Evolutionary conservation across 2,329 filamentous ascomycete species (phyloP).

Genomic region (Penicillium brevicompactum): DNA sequence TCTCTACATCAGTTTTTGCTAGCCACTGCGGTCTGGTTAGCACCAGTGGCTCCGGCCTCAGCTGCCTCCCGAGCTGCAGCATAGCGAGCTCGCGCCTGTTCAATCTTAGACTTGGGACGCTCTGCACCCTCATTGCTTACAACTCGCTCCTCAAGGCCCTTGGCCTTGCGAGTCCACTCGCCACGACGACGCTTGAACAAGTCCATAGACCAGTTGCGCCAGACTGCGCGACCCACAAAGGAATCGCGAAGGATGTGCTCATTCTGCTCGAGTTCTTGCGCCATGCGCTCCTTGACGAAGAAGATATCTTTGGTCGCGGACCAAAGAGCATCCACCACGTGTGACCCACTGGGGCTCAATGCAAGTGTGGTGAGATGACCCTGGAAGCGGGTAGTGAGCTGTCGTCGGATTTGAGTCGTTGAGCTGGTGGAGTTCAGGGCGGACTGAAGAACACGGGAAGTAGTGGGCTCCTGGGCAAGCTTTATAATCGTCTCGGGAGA

Average conservation of each 20-base stretch:
- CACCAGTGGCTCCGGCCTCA: slow-evolving; percentile 12
- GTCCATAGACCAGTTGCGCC: slow-evolving; percentile 76
- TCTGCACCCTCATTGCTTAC: slow-evolving; percentile 23
- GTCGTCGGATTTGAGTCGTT: slow-evolving; percentile 59
- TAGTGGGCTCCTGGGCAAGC: slow-evolving; percentile 65
- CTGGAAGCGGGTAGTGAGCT: slow-evolving; percentile 65
- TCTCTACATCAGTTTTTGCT: neutral
- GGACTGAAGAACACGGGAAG: slow-evolving; percentile 66
- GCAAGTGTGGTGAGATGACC: slow-evolving; percentile 63
- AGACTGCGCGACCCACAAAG: slow-evolving; percentile 66
- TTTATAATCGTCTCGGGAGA: slow-evolving; percentile 58
- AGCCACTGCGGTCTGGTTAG: slow-evolving; percentile 6
- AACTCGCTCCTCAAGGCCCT: slow-evolving; percentile 47
- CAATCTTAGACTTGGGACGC: slow-evolving; percentile 54
- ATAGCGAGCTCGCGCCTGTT: slow-evolving; percentile 60
- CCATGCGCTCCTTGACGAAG: slow-evolving; percentile 69
- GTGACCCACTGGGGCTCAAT: slow-evolving; percentile 64
- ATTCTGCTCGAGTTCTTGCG: slow-evolving; percentile 61
- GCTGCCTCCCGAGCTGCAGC: slow-evolving; percentile 48
- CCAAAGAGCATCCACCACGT: slow-evolving; percentile 69
- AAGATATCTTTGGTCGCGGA: slow-evolving; percentile 63
- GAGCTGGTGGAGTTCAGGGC: slow-evolving; percentile 59
- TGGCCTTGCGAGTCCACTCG: slow-evolving; percentile 66
- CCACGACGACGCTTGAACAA: slow-evolving; percentile 64
- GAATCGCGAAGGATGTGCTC: slow-evolving; percentile 66